phyloP scores from a whole-genome alignment of 345 rosid genomes.

The Turnera subulata region DNA sequence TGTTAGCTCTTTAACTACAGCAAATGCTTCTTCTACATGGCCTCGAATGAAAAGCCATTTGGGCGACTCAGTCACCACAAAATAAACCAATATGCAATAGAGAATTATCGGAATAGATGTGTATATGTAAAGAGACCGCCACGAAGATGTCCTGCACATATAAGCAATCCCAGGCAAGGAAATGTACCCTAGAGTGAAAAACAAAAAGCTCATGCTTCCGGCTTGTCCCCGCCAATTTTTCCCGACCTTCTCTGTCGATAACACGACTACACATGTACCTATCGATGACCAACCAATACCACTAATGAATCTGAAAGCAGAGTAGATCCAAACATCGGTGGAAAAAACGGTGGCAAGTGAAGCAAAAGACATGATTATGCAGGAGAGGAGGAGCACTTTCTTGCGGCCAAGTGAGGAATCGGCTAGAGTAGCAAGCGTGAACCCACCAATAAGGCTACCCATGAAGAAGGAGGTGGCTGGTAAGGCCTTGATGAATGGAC shows the following conservation, averaged over 20 bases:
- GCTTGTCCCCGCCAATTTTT: too few species aligned
- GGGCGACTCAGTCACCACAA: slow-evolving; percentile 47
- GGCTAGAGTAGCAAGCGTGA: slow-evolving; percentile 42
- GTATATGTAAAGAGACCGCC: too few species aligned
- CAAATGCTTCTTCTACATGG: slow-evolving; percentile 46
- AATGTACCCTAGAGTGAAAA: too few species aligned
- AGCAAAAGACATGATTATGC: too few species aligned
- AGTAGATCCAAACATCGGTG: slow-evolving; percentile 44
- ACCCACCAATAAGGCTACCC: slow-evolving; percentile 56
- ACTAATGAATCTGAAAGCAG: too few species aligned
- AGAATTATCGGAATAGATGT: slow-evolving; percentile 41
- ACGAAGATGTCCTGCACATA: too few species aligned
- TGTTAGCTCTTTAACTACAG: background rate
- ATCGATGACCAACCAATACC: slow-evolving; percentile 53
- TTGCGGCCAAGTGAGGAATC: slow-evolving; percentile 62
- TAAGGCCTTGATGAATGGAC: slow-evolving; percentile 40
- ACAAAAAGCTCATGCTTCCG: too few species aligned
- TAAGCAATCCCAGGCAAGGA: too few species aligned
- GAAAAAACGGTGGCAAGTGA: too few species aligned
- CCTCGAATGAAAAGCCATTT: slow-evolving; percentile 54
- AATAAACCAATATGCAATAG: slow-evolving; percentile 26
- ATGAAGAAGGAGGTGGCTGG: slow-evolving; percentile 60
- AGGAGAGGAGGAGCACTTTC: too few species aligned
- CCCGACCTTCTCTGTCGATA: slow-evolving; percentile 43
- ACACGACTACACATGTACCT: slow-evolving; percentile 43